phyloP scores from a whole-genome alignment of 2,329 filamentous ascomycete species.

The Cladophialophora immunda region DNA sequence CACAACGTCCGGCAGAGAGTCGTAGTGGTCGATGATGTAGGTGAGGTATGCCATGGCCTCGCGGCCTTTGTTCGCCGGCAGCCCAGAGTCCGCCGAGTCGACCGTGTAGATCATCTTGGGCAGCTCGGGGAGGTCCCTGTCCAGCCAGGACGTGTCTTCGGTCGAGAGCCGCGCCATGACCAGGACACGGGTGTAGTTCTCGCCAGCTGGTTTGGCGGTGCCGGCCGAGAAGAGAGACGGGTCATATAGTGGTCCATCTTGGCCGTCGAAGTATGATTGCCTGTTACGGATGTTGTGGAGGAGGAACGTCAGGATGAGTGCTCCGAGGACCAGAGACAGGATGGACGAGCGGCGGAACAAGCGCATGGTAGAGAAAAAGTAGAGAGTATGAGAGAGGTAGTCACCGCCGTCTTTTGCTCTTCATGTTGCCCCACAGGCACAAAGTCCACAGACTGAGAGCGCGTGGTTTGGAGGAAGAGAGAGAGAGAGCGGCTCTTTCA shows the following conservation, averaged over 20 bases:
- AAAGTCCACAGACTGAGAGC: too few species aligned
- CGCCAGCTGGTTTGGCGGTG: constrained; percentile 54
- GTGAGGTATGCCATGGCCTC: constrained; percentile 70
- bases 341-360: constrained; percentile 15
- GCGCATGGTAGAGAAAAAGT: constrained; percentile 18
- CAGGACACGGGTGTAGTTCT: constrained; percentile 63
- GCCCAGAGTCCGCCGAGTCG: constrained; percentile 40
- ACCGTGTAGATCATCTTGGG: constrained; percentile 33
- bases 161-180: constrained; percentile 52
- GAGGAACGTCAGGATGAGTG: constrained; percentile 22
- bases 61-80: constrained; percentile 65
- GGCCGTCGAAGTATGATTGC: constrained; percentile 27
- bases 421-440: background rate
- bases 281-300: constrained; percentile 1
- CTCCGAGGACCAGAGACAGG: constrained; percentile 20
- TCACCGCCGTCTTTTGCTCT: background rate
- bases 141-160: constrained; percentile 57
- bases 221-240: constrained; percentile 48
- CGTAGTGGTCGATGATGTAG: constrained; percentile 70
- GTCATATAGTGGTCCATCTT: constrained; percentile 32
- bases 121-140: constrained; percentile 50
- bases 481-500: too few species aligned
- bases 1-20: constrained; percentile 65
- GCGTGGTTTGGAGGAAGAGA: too few species aligned
- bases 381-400: background rate